Evolutionary conservation across 305 asterid genomes (phyloP).

Genomic region (Fraxinus xanthoxyloides): DNA sequence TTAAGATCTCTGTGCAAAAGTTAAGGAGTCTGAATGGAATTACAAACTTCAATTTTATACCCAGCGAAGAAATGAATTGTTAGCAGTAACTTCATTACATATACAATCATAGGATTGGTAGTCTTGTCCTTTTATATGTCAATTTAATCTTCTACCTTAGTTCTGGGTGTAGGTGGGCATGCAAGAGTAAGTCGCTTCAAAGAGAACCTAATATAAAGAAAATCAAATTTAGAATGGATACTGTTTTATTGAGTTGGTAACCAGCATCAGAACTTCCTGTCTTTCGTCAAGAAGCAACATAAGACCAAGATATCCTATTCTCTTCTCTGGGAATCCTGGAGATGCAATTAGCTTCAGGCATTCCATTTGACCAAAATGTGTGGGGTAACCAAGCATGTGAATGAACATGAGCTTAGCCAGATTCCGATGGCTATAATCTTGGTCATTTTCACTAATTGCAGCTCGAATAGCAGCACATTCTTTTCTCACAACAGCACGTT

Average conservation of each 20-base stretch:
- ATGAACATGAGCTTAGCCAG: slow-evolving; percentile 98
- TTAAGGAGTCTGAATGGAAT: slow-evolving; percentile 37
- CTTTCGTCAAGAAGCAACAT: slow-evolving; percentile 99
- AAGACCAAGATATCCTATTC: slow-evolving; percentile 98
- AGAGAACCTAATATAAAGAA: slow-evolving; percentile 7
- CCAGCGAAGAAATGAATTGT: slow-evolving; percentile 13
- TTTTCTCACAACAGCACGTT: slow-evolving; percentile 94
- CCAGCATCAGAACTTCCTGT: slow-evolving; percentile 98
- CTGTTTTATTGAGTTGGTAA: slow-evolving; percentile 98
- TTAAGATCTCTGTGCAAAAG: slow-evolving; percentile 78
- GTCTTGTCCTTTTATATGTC: slow-evolving; percentile 7
- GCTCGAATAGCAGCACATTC: slow-evolving; percentile 98
- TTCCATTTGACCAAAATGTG: slow-evolving; percentile 99
- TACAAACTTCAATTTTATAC: slow-evolving; percentile 14
- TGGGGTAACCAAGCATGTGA: slow-evolving; percentile 99
- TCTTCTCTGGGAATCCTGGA: slow-evolving; percentile 97
- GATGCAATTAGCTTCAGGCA: slow-evolving; percentile 94
- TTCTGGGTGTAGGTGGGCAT: background rate
- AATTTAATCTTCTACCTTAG: background rate
- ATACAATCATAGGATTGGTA: slow-evolving; percentile 14
- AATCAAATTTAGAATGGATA: slow-evolving; percentile 40
- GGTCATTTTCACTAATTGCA: slow-evolving; percentile 87
- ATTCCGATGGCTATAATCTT: slow-evolving; percentile 88
- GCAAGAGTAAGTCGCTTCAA: slow-evolving; percentile 15
- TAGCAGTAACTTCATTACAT: slow-evolving; percentile 12